Evolutionary conservation across 371 early-diverging fungal species (phyloP), one percentile per base, ranked within the genome.

Genomic region (Basidiobolus heterosporus): DNA sequence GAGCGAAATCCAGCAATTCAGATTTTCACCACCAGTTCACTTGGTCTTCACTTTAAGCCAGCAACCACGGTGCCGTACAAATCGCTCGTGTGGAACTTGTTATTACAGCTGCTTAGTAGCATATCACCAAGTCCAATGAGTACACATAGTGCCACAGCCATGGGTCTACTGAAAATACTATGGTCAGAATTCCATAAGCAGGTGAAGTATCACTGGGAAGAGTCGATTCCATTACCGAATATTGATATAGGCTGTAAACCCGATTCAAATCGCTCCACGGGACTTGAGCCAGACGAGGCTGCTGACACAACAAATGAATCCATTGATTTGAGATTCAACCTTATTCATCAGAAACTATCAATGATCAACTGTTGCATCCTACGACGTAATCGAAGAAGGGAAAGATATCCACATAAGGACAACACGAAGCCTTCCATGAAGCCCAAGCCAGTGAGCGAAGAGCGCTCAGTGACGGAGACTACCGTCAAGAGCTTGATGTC

Each of bases 281-380:
- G 59, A 20, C 18, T 50, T 49, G 1, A 46, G 35, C n/a, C 15
- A 49, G 17, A 47, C 48, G 20, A 58, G 56, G 17, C 58, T 55
- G 3, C 59, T 66, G 20, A 72, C 69, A 0, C 73, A 30, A 5
- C 30, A 5, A 30, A 30, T 9, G 30, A 30, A 30, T 5, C 30
- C 30, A 30, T 89, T 11, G 88, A 88, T 50, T 57, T 88, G 42
- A 59, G 79, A 8, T 82, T 70, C 48, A 75, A 69, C 44, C 58
- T 90, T 20, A 44, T 87, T 2, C 78, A 87, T 50, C 92, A 91
- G 67, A 92, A 92, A 48, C 58, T 92, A n/a, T 73, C 80, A 42
- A 87, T 92, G 90, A 55, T 92, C 36, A 88, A 90, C 52, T 87
- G 82, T 53, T 90, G 91, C 58, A 72, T 81, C 30, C 55, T 64